A percentile compares a stretch with the other conserved stretches of the same genome.
These are phyloP conservation scores for Amphichorda felina DNA, from an alignment of 2,329 filamentous ascomycete genomes.

Conservation along the genomic window DNA sequence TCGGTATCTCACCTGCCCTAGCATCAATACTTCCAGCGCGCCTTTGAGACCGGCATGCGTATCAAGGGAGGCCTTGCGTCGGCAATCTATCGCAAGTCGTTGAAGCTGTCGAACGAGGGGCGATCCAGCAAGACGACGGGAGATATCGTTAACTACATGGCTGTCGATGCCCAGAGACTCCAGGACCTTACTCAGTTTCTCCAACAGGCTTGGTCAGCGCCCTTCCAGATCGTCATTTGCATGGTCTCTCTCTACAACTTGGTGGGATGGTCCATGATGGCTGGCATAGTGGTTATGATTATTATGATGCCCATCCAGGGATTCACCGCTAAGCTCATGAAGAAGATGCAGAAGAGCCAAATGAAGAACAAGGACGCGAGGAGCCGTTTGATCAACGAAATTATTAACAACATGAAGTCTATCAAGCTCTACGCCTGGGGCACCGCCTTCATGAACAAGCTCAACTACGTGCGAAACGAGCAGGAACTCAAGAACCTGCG, in stretches of 20 bases:
- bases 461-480: constrained; percentile 93
- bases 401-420: constrained; percentile 99
- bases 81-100: constrained; percentile 84
- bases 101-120: constrained; percentile 87
- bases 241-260: constrained; percentile 93
- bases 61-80: constrained; percentile 86
- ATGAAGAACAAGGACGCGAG: constrained; percentile 99
- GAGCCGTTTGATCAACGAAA: constrained; percentile 90
- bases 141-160: constrained; percentile 99
- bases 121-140: constrained; percentile 81
- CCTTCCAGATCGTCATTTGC: constrained; percentile 91
- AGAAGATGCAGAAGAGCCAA: constrained; percentile 84
- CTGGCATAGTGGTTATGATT: constrained; percentile 89
- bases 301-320: constrained; percentile 96
- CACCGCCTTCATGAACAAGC: constrained; percentile 91
- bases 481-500: constrained; percentile 88
- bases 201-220: constrained; percentile 91
- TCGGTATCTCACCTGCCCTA: not conserved
- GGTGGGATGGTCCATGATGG: constrained; percentile 92
- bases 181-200: constrained; percentile 93
- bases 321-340: constrained; percentile 84
- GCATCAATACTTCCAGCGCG: constrained; percentile 94
- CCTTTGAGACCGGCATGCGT: constrained; percentile 93
- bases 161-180: constrained; percentile 89
- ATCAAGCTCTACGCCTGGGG: constrained; percentile 99